Base-by-base conservation (phyloP, 192 early-diverging fungal species). In the Anaeromyces robustus region DNA sequence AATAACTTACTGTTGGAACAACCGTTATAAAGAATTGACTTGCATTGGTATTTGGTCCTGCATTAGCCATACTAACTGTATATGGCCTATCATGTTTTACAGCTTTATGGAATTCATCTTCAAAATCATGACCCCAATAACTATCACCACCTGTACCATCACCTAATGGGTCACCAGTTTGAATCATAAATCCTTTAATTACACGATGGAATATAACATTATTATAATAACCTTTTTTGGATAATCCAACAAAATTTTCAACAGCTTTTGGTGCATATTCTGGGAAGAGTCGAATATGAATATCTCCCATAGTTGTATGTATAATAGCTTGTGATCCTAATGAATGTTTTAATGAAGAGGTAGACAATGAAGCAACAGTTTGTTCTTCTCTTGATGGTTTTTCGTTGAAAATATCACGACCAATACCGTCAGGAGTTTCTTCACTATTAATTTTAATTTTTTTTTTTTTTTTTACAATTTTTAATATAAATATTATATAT, bases 61-160 rank as follows among this genome's bases (percentile, higher is more conserved):
- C 90, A 85, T 99, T 99, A 12, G 97, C 97, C 97, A 99, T 97
- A 81, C 94, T 95, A 0, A 99, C 84, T 7, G 95, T 97, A 80
- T 94, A 97, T 4, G 97, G 93, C 22, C 92, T 88, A 81, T 97
- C 95, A 79, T 98, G 97, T 80, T 89, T 90, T 43, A 96, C 85
- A 37, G 89, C 89, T 31, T 84, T 84, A 59, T 88, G 87, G 78
- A 98, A 95, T 85, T 99, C 96, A 83, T 99, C 96, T 80, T 96
- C 96, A 88, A 99, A 99, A 32, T 96, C 91, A 28, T 89, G 86
- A 28, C 95, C 94, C 94, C 95, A 99, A 22, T 95, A 89, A 12
- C 92, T 94, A 41, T 96, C 96, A 30, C 96, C 96, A 30, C 97
- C 97, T 0, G 97, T 99, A 31, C 97, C 97, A 85, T 99, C 95